Percentiles rank a stretch among this genome's conserved stretches.
These are phyloP conservation scores for Cystobasidium tubakii DNA, from an alignment of 768 basidiomycete species.

Conservation along the genomic window DNA sequence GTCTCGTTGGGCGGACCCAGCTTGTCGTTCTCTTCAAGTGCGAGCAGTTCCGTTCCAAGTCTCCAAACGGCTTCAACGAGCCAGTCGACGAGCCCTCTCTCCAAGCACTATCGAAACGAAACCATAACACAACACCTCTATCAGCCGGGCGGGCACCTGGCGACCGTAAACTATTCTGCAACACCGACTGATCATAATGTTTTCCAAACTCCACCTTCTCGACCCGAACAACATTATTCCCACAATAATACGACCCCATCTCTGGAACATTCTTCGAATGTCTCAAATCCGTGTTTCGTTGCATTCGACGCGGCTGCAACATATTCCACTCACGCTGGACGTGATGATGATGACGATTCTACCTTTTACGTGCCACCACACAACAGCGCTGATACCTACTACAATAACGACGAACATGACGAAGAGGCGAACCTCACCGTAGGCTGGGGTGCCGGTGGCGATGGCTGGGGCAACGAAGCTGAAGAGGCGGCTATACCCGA, in stretches of 20 bases:
- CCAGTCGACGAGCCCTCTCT: background rate
- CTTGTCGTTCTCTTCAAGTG: background rate
- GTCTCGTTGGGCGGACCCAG: background rate
- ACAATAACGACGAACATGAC: constrained; percentile 23
- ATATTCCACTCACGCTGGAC: constrained; percentile 8
- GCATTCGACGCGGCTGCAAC: background rate
- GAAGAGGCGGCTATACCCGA: background rate
- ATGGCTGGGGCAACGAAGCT: constrained; percentile 8
- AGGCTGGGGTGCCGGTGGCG: constrained; percentile 4
- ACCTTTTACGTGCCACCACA: background rate
- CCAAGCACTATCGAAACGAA: background rate
- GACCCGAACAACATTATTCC: background rate
- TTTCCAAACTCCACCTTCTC: background rate
- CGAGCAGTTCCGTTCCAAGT: background rate
- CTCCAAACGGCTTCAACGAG: background rate
- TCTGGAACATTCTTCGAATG: background rate
- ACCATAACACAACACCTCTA: background rate
- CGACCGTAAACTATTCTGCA: background rate
- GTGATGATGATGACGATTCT: background rate
- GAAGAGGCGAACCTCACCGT: constrained; percentile 16
- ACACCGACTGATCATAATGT: background rate
- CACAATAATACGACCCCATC: background rate
- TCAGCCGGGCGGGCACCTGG: constrained; percentile 2
- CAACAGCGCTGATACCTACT: constrained; percentile 26
- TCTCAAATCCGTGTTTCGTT: background rate